Evolutionary conservation across 805 yeast species (phyloP).

Genomic region (Kuraishia borneana): DNA sequence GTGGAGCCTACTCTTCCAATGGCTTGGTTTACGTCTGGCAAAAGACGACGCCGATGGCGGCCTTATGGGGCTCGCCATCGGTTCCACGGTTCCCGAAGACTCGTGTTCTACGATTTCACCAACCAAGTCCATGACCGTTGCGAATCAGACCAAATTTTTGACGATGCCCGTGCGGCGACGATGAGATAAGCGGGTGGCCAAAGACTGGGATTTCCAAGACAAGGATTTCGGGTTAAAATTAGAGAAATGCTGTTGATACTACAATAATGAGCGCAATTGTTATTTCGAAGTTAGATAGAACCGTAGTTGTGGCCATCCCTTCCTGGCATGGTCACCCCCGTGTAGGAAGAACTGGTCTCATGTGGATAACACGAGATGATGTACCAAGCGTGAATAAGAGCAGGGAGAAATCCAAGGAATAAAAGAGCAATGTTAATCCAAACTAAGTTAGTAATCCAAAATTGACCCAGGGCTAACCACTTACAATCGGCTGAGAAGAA

Average conservation of each 20-base stretch:
- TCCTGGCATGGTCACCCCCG: slow-evolving; percentile 24
- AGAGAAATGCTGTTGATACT: no score
- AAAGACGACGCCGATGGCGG: background rate
- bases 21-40: slow-evolving; percentile 26
- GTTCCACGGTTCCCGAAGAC: slow-evolving; percentile 19
- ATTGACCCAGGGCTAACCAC: slow-evolving; percentile 6
- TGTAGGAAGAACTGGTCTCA: slow-evolving; percentile 14
- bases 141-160: background rate
- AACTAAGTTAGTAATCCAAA: slow-evolving; percentile 11
- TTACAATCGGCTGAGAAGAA: slow-evolving; percentile 41
- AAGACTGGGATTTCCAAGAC: background rate
- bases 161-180: background rate
- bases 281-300: slow-evolving; percentile 12
- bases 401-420: slow-evolving; percentile 65
- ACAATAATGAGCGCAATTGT: no score
- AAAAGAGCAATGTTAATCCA: slow-evolving; percentile 59
- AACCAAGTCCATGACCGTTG: slow-evolving; percentile 43
- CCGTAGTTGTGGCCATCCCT: slow-evolving; percentile 22
- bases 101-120: slow-evolving; percentile 68
- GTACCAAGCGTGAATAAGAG: slow-evolving; percentile 68
- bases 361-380: slow-evolving; percentile 65
- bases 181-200: background rate
- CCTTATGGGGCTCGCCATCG: slow-evolving; percentile 9
- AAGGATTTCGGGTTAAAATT: background rate
- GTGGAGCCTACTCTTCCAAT: slow-evolving; percentile 35